These are phyloP conservation scores for Ustilaginoidea virens DNA, from an alignment of 2,329 filamentous ascomycete species.

Conservation along the genomic window DNA sequence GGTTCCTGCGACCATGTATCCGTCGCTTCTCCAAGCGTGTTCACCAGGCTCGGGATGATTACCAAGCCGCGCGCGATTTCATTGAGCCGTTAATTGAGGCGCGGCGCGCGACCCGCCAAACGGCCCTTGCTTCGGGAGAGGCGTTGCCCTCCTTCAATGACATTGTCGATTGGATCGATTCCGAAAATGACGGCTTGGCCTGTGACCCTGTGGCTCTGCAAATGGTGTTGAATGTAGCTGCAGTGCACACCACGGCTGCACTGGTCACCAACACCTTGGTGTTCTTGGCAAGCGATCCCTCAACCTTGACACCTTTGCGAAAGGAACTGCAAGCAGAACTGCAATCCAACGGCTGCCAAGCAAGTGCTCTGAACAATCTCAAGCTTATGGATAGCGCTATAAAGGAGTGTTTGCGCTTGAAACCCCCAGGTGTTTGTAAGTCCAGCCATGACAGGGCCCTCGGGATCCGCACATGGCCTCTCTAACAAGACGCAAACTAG, in stretches of 20 bases:
- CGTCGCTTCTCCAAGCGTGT: constrained; percentile 4
- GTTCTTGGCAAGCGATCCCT: constrained; percentile 4
- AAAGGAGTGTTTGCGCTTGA: constrained; percentile 6
- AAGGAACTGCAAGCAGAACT: constrained; percentile 4
- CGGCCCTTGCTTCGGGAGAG: not conserved
- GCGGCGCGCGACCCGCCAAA: constrained; percentile 4
- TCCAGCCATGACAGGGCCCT: not conserved
- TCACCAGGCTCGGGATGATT: constrained; percentile 4
- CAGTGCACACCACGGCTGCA: constrained; percentile 5
- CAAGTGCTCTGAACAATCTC: constrained; percentile 5
- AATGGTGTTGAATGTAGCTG: constrained; percentile 6
- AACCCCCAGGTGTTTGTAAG: constrained; percentile 5
- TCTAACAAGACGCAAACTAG: too few relatives aligned
- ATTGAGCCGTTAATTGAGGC: constrained; percentile 5
- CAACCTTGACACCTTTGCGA: constrained; percentile 3
- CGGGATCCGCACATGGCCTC: too few relatives aligned
- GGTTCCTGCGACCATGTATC: constrained; percentile 3
- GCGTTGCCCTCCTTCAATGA: constrained; percentile 3
- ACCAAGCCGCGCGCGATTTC: constrained; percentile 4
- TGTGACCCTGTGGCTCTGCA: constrained; percentile 6
- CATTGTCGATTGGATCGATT: constrained; percentile 7
- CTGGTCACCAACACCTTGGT: constrained; percentile 5
- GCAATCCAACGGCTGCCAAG: constrained; percentile 3
- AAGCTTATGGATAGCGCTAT: constrained; percentile 6
- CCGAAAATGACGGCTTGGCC: constrained; percentile 5